Percentiles rank a stretch among this genome's conserved stretches.
These are phyloP conservation scores for Fusarium abutilonis DNA, from an alignment of 2,329 filamentous ascomycete genomes.

Conservation along the genomic window DNA sequence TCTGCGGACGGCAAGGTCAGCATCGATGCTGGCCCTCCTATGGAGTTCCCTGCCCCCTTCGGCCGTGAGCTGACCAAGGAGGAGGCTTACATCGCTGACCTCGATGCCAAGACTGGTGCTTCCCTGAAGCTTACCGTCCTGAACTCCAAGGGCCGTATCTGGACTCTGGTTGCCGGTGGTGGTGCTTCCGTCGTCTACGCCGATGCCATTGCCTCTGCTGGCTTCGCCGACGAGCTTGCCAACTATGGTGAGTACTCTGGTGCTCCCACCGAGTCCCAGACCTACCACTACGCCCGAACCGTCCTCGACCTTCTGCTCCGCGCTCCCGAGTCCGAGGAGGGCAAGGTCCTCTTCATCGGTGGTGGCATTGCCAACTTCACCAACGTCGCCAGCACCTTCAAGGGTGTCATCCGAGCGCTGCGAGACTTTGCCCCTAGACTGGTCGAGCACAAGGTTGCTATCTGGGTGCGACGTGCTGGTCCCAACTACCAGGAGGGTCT, in stretches of 20 bases:
- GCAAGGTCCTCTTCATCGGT: constrained; percentile 99
- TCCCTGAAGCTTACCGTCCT: constrained; percentile 98
- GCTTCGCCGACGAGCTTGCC: constrained; percentile 94
- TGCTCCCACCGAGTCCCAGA: constrained; percentile 98
- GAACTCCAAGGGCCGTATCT: constrained; percentile 90
- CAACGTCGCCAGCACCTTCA: constrained; percentile 99
- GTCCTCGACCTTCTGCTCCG: constrained; percentile 98
- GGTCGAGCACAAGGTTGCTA: constrained; percentile 96
- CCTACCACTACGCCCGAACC: constrained; percentile 98
- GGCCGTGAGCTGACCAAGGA: constrained; percentile 98
- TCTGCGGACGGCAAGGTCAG: constrained; percentile 79
- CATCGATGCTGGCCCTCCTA: constrained; percentile 95
- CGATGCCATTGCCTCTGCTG: constrained; percentile 95
- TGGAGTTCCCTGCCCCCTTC: constrained; percentile 99
- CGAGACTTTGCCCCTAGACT: constrained; percentile 87
- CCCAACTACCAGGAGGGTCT: constrained; percentile 99
- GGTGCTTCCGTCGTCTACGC: constrained; percentile 99
- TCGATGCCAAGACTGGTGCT: constrained; percentile 99
- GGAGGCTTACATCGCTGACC: constrained; percentile 98
- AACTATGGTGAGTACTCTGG: constrained; percentile 99
- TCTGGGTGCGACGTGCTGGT: constrained; percentile 88
- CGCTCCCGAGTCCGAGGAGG: constrained; percentile 82
- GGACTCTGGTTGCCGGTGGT: constrained; percentile 98
- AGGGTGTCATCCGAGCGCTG: constrained; percentile 97
- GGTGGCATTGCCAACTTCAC: constrained; percentile 99